These are phyloP conservation scores for Houttuynia cordata DNA, from an alignment of 164 flowering plant genomes.

Conservation along the genomic window DNA sequence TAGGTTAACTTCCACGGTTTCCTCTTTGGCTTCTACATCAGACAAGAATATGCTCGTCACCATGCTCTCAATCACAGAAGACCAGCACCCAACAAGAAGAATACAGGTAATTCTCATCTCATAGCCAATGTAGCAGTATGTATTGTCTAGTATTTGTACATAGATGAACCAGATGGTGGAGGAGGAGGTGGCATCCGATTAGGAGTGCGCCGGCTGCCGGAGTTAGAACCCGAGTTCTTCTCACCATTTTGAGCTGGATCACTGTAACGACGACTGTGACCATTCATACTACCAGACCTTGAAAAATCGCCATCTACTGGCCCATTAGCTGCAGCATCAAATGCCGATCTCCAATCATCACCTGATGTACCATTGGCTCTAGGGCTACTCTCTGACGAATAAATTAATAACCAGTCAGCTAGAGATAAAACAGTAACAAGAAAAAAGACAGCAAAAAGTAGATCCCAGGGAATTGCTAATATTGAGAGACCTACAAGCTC, in stretches of 20 bases:
- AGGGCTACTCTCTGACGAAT: constrained; percentile 68
- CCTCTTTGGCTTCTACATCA: neutral
- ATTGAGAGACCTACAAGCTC: neutral
- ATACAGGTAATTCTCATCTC: constrained; percentile 7
- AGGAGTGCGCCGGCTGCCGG: constrained; percentile 76
- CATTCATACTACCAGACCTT: constrained; percentile 34
- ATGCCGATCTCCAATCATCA: constrained; percentile 93
- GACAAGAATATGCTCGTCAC: constrained; percentile 5
- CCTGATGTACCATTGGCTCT: constrained; percentile 39
- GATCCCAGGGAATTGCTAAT: neutral
- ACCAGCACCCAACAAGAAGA: constrained; percentile 5
- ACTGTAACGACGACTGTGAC: constrained; percentile 66
- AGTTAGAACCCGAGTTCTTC: constrained; percentile 33
- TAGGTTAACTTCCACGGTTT: constrained; percentile 1
- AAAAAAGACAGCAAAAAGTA: neutral
- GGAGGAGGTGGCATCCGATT: constrained; percentile 84
- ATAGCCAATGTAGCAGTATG: constrained; percentile 11
- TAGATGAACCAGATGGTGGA: constrained; percentile 49
- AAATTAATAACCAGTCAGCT: neutral
- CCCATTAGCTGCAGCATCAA: constrained; percentile 86
- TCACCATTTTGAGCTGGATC: constrained; percentile 79
- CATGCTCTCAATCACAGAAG: neutral
- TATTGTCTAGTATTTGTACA: constrained; percentile 40
- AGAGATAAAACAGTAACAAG: neutral
- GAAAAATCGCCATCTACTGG: constrained; percentile 24